These are phyloP conservation scores for Saccharomycopsis hybrid DNA, from an alignment of 1,139 yeast genomes.

Conservation along the genomic window DNA sequence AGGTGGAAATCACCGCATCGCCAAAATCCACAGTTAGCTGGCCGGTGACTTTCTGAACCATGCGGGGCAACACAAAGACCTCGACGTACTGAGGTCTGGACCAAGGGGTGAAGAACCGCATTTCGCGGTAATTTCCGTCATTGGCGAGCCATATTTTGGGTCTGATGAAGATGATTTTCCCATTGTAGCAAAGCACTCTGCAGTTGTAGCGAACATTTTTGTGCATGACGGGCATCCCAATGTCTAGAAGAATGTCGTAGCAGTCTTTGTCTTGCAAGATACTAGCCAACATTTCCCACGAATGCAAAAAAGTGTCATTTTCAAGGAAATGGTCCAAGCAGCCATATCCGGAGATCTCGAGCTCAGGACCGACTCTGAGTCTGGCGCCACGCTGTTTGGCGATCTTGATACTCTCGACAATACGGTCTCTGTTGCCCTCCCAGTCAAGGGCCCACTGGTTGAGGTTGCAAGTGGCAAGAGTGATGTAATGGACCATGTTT, in stretches of 20 bases:
- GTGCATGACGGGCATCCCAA: constrained; percentile 92
- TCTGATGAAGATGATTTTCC: constrained; percentile 73
- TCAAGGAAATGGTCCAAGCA: constrained; percentile 94
- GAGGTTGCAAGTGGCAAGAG: constrained; percentile 60
- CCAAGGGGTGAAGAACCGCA: constrained; percentile 98
- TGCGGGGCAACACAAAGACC: constrained; percentile 61
- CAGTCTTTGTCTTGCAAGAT: constrained; percentile 63
- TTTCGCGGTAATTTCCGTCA: constrained; percentile 96
- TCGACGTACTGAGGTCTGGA: constrained; percentile 69
- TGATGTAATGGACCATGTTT: constrained; percentile 46
- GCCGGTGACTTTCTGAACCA: constrained; percentile 54
- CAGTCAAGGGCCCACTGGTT: constrained; percentile 99
- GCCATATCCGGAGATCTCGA: constrained; percentile 92
- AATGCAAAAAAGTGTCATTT: constrained; percentile 79
- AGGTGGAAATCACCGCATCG: constrained; percentile 77
- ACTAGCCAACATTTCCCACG: constrained; percentile 89
- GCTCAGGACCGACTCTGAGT: constrained; percentile 93
- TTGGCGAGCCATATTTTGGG: constrained; percentile 92
- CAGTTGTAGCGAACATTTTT: constrained; percentile 88
- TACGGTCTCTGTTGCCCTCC: constrained; percentile 93
- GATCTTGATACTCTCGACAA: constrained; percentile 65
- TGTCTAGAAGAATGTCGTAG: constrained; percentile 72
- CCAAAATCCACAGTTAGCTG: constrained; percentile 74
- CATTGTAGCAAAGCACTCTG: constrained; percentile 74
- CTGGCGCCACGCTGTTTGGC: constrained; percentile 76